Base-by-base conservation (phyloP, 805 yeast genomes). In the Diddensiella caesifluorescens region DNA sequence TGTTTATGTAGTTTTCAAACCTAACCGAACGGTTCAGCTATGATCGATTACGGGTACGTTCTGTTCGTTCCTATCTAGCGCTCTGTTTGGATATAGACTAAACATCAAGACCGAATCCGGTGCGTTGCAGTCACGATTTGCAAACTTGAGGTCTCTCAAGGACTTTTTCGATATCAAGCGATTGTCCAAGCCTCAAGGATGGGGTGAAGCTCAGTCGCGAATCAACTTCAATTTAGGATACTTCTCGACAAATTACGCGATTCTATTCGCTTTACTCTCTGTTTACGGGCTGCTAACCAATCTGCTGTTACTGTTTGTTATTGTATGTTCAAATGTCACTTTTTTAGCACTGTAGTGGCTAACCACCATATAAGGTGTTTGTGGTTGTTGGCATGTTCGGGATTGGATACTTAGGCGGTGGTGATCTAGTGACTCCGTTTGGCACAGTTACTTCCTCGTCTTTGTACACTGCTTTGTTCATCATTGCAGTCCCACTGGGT, bases 131-230 rank as follows among this genome's bases (percentile, higher is more conserved):
- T 57, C 71, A 28, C 75, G 80, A 49, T 69, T 88, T 48, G 65
- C 92, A 36, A 76, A 83, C 55, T 63, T 92, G 47, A 81, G 84
- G 59, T 86, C 97, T 27, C 89, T 94, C 31, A 92, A 83, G 63
- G 98, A 92, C 62, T 92, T 92, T 61, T 86, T 92, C 59, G 97
- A 92, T 61, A 65, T 84, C 58, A 83, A 88, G 64, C 80, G 95
- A 61, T 63, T 92, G 48, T 83, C 95, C 27, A 88, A 87, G 62
- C 99, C 99, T 16, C 79, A 76, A 41, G 88, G 87, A 63, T 83
- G 88, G 62, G 79, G 83, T 37, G 98, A 92, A 52, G 70, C 84
- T 38, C 98, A 92, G 67, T 77, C 84, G 53, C 79, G 99, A 63
- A 86, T 90, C 31, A 67, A 82, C 34, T 92, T 77, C 72, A 92